These are phyloP conservation scores for Suhomyces tanzawaensis DNA, from an alignment of 805 yeast species.

Conservation along the genomic window DNA sequence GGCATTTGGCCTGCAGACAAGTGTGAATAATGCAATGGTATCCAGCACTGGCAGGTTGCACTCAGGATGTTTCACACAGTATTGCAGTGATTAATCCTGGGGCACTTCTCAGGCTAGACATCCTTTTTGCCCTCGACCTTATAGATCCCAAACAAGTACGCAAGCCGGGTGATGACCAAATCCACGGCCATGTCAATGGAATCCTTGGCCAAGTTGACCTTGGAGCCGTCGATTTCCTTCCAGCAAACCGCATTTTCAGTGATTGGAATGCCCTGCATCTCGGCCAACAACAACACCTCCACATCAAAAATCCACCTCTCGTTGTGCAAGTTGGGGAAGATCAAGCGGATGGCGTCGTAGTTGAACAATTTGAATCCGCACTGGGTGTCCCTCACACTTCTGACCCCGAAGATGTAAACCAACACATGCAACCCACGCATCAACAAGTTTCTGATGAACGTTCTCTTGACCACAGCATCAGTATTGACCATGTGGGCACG, in stretches of 20 bases:
- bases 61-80: too few relatives aligned
- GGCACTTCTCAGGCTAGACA: too few relatives aligned
- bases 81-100: too few relatives aligned
- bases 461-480: slow-evolving; percentile 94
- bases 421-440: slow-evolving; percentile 91
- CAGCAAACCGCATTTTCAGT: slow-evolving; percentile 85
- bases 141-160: slow-evolving; percentile 83
- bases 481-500: slow-evolving; percentile 96
- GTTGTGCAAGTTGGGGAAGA: slow-evolving; percentile 90
- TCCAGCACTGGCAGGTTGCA: too few relatives aligned
- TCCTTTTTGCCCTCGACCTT: slow-evolving; percentile 24
- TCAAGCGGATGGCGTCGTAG: slow-evolving; percentile 55
- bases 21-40: too few relatives aligned
- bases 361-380: slow-evolving; percentile 96
- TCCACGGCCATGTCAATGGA: slow-evolving; percentile 92
- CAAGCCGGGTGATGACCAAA: slow-evolving; percentile 83
- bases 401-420: slow-evolving; percentile 84
- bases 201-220: slow-evolving; percentile 88
- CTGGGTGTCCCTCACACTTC: slow-evolving; percentile 87
- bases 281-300: slow-evolving; percentile 80
- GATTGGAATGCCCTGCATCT: slow-evolving; percentile 62
- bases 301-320: slow-evolving; percentile 99
- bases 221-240: slow-evolving; percentile 97
- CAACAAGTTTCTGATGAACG: slow-evolving; percentile 80
- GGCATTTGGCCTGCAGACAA: too few relatives aligned